Conservation (phyloP, 176 grass and related monocot species). For the Oryza glaberrima region DNA sequence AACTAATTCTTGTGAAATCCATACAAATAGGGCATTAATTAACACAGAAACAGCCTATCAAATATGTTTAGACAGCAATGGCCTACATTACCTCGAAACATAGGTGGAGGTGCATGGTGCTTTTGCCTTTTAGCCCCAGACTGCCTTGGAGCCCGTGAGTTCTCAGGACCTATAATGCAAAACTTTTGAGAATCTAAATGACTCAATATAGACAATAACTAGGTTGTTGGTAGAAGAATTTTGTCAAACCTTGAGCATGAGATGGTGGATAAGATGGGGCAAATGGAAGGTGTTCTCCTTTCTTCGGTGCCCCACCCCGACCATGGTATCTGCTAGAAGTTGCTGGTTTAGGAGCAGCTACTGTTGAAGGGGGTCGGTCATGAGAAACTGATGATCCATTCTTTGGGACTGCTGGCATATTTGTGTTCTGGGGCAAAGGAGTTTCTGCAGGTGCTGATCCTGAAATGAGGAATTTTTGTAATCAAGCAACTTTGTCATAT, state of each 20-base stretch:
- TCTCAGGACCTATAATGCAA: constrained; percentile 26
- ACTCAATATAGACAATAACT: constrained; percentile 1
- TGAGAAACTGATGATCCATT: constrained; percentile 52
- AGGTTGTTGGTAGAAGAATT: constrained; percentile 1
- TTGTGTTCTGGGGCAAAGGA: constrained; percentile 61
- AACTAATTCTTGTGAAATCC: background rate
- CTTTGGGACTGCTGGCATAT: constrained; percentile 52
- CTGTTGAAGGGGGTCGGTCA: constrained; percentile 45
- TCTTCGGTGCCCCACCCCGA: constrained; percentile 37
- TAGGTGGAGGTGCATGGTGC: constrained; percentile 53
- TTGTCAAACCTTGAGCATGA: constrained; percentile 57
- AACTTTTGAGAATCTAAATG: constrained; percentile 40
- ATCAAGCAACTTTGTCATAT: constrained; percentile 30
- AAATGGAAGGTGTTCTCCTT: constrained; percentile 36
- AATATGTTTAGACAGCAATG: background rate
- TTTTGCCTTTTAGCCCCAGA: constrained; percentile 45
- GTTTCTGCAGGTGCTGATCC: constrained; percentile 60
- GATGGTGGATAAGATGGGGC: constrained; percentile 56
- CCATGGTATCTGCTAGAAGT: constrained; percentile 47
- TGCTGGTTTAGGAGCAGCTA: constrained; percentile 50
- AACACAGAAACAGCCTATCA: background rate
- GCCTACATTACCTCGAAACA: constrained; percentile 51
- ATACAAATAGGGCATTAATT: background rate
- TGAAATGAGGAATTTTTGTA: constrained; percentile 42
- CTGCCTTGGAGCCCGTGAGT: constrained; percentile 48